These are phyloP conservation scores for Gilbertella persicaria DNA, from an alignment of 371 early-diverging fungal genomes.

Conservation along the genomic window DNA sequence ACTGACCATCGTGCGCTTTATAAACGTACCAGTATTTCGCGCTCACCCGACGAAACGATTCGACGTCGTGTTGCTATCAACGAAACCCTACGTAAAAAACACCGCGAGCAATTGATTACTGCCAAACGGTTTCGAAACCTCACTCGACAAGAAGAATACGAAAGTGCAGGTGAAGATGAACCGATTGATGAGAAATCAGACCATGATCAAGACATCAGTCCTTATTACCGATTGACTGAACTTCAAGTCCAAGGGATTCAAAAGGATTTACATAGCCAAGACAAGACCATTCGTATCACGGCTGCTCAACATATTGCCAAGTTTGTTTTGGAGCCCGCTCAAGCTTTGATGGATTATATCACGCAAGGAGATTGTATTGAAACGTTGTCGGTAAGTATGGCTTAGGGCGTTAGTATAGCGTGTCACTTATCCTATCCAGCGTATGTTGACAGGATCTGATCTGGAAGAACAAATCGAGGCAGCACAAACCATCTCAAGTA, in stretches of 20 bases:
- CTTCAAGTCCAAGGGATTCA: slow-evolving; percentile 30
- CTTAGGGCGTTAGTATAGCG: no score
- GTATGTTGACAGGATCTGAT: slow-evolving; percentile 36
- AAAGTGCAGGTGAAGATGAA: slow-evolving; percentile 29
- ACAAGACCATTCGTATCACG: slow-evolving; percentile 34
- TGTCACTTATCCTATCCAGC: no score
- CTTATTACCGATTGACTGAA: slow-evolving; percentile 23
- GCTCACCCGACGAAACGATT: slow-evolving; percentile 36
- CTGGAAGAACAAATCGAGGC: slow-evolving; percentile 65
- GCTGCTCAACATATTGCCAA: slow-evolving; percentile 45
- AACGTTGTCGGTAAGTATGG: slow-evolving; percentile 45
- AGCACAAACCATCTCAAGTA: slow-evolving; percentile 71
- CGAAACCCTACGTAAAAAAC: slow-evolving; percentile 48
- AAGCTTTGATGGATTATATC: slow-evolving; percentile 48
- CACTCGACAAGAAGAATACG: slow-evolving; percentile 28
- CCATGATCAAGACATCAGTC: slow-evolving; percentile 29
- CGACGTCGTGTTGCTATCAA: slow-evolving; percentile 43
- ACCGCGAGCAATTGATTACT: slow-evolving; percentile 57
- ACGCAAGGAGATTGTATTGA: slow-evolving; percentile 50
- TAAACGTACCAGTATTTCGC: slow-evolving; percentile 49
- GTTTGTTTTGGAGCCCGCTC: slow-evolving; percentile 50
- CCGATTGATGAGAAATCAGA: slow-evolving; percentile 20
- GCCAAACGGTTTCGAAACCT: slow-evolving; percentile 55
- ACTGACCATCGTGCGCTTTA: slow-evolving; percentile 28
- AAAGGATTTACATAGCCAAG: slow-evolving; percentile 34